Base-by-base conservation (phyloP, 148 eudicot species). In the Drosera capensis region DNA sequence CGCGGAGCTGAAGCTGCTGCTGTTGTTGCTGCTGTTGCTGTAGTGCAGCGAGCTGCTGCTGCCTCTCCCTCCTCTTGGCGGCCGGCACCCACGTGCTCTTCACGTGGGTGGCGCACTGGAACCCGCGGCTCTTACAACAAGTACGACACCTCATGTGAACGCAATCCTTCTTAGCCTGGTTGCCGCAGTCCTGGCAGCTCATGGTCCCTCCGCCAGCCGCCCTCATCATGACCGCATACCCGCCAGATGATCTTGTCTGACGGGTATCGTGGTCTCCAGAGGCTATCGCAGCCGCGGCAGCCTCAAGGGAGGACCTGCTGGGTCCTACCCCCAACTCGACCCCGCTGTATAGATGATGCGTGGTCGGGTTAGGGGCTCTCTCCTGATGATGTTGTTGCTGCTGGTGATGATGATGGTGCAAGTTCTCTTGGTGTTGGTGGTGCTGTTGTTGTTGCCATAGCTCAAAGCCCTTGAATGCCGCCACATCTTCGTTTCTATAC, bases 101-200 rank as follows among this genome's bases (percentile, higher is more conserved):
- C 17, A 68, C 56, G 30, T 68, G 72, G 13, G 72, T 68, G 1
- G 63, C 28, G 14, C 72, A 68, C n/a, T 68, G 59, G 28, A 57
- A 62, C 1, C 68, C 72, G 0, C 64, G 55, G 7, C 64, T 62
- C 38, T 68, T 68, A 15, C 72, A 68, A 24, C 72, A 68, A 35
- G 72, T 62, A 2, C 72, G 52, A 37, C 72, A 68, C 17, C 72
- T 48, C 72, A 68, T 68, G 11, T 68, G 58, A 2, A 36, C 42
- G 43, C 72, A 68, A 28, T 68, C 72, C 15, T 62, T 68, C 43
- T 68, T 68, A 0, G 72, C 72, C 52, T 68, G 72, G 56, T 68
- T 68, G 0, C 72, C 72, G n/a, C 72, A 68, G 18, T 68, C 72
- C 20, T 62, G 72, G 21, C 72, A 68, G 21, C 52, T 63, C 12